A percentile compares a stretch with the other conserved stretches of the same genome.
These are phyloP conservation scores for Colletotrichum truncatum DNA, from an alignment of 2,329 filamentous ascomycete species.

Conservation along the genomic window DNA sequence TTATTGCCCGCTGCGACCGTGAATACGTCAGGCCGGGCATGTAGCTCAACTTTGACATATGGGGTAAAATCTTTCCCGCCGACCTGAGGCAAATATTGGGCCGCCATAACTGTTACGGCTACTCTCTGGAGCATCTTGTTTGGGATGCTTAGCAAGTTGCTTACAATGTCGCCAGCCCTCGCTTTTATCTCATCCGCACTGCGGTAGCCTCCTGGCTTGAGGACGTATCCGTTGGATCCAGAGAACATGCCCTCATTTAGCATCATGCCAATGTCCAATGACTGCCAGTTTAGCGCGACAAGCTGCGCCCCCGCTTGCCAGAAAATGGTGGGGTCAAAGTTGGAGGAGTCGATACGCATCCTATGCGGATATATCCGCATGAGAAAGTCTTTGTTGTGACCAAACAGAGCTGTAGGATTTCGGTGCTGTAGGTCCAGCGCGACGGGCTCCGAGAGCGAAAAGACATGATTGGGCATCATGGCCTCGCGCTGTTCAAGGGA, in stretches of 20 bases:
- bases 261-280: constrained; percentile 91
- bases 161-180: no score
- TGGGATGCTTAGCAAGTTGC: no score
- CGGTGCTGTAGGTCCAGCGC: constrained; percentile 70
- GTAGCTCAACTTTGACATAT: no score
- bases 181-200: no score
- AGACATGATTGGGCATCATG: constrained; percentile 73
- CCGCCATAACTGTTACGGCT: no score
- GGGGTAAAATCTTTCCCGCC: no score
- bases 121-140: no score
- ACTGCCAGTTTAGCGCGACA: constrained; percentile 99
- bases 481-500: constrained; percentile 72
- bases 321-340: constrained; percentile 89
- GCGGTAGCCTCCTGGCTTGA: constrained; percentile 82
- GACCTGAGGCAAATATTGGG: no score
- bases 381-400: constrained; percentile 86
- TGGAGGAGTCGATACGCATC: constrained; percentile 82
- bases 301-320: constrained; percentile 97
- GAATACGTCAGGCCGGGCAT: no score
- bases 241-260: constrained; percentile 98
- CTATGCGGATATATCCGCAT: constrained; percentile 92
- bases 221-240: constrained; percentile 81
- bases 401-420: constrained; percentile 78
- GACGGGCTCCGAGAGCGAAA: constrained; percentile 85
- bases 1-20: no score